Evolutionary conservation across 305 asterid genomes (phyloP), one percentile per base, ranked within the genome.

Genomic region (Andrographis paniculata): DNA sequence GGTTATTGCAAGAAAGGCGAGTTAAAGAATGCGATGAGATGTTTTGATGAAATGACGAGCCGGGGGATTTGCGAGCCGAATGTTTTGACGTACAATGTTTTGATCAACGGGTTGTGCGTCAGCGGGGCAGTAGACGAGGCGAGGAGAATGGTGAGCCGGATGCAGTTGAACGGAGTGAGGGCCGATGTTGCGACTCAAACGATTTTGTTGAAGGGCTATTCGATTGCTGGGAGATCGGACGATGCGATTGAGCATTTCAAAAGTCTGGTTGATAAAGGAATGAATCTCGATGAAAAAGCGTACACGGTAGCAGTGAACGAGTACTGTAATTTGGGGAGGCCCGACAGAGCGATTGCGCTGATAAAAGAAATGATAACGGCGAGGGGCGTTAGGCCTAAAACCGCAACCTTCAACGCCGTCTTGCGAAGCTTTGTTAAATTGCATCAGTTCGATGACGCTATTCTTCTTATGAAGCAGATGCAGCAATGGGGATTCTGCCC

Each of bases 1-100:
- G 75, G 77, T 31, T 74, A 66, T 22, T 70, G 77, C 64, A 74
- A 58, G 64, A 67, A 55, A 42, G 68, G 73, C 35, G 68, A 70
- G 42, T 1, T 59, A 20, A 59, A 13, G 12, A 56, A 56, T 55
- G 82, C 78, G 18, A 20, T 64, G 60, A 64, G 64, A 24, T 67
- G 68, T 52, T 70, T 74, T 14, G 50, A 67, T 37, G 71, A 58
- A 42, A 74, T 74, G 81, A 24, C 12, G 52, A 53, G 45, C 14
- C 41, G 41, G 55, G 56, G 61, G 19, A 60, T 44, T 27, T 69
- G 69, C 13, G 61, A 62, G 60, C 66, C 82, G 15, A 74, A 70
- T 58, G 55, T 52, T 53, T 28, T 64, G 11, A 71, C 77, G 0
- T 70, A 67, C 63, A 74, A 67, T 59, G 77, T 58, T 44, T 46